Conservation (phyloP, 768 basidiomycete genomes). For the Mrakia hoshinonis region DNA sequence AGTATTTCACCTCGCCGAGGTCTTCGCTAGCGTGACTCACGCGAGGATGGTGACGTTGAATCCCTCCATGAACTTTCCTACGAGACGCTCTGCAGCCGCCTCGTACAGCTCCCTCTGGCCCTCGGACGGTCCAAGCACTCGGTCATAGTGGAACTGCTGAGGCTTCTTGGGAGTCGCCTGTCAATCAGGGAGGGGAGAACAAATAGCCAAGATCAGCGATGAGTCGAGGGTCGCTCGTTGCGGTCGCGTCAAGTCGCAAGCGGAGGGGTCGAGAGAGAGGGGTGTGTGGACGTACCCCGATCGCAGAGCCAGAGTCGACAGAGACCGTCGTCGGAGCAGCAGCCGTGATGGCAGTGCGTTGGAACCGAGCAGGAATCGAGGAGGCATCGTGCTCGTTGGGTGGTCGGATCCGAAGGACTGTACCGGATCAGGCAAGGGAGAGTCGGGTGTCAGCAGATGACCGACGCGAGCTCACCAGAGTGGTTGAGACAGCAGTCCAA, state of each 20-base stretch:
- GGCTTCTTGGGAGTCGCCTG: slow-evolving; percentile 54
- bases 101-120: slow-evolving; percentile 81
- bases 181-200: slow-evolving; percentile 44
- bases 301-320: slow-evolving; percentile 55
- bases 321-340: slow-evolving; percentile 61
- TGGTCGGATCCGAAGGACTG: slow-evolving; percentile 81
- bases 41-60: slow-evolving; percentile 97
- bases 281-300: slow-evolving; percentile 39
- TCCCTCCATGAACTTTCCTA: slow-evolving; percentile 79
- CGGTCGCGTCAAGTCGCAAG: slow-evolving; percentile 46
- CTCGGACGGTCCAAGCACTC: slow-evolving; percentile 77
- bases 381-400: slow-evolving; percentile 70
- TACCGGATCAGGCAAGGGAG: neutral
- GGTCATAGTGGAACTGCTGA: slow-evolving; percentile 84
- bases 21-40: slow-evolving; percentile 39
- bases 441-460: neutral
- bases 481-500: neutral
- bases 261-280: slow-evolving; percentile 37
- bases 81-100: slow-evolving; percentile 63
- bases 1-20: neutral
- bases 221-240: slow-evolving; percentile 11
- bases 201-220: neutral
- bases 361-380: slow-evolving; percentile 83
- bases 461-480: neutral
- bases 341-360: slow-evolving; percentile 76